phyloP scores from a whole-genome alignment of 768 basidiomycete genomes.

The Dictyophora rubrovolvata region DNA sequence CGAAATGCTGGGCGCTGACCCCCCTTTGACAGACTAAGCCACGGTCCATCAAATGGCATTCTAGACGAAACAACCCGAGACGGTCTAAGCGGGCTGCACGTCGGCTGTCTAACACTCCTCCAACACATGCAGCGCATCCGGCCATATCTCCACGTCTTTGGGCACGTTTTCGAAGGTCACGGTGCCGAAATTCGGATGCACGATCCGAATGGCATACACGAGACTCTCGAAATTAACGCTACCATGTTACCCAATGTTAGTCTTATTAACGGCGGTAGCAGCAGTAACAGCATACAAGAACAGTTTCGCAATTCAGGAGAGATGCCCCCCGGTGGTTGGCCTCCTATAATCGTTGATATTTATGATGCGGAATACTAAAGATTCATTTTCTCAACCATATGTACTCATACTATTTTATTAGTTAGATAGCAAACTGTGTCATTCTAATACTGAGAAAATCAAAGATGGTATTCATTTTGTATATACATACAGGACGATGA shows the following conservation, averaged over 20 bases:
- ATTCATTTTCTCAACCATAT: background rate
- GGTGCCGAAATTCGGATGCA: background rate
- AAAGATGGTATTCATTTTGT: background rate
- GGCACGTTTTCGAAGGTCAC: slow-evolving; percentile 9
- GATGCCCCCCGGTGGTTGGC: background rate
- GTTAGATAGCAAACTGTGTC: background rate
- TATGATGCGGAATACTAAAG: background rate
- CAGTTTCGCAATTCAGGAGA: background rate
- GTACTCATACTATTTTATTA: background rate
- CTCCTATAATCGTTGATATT: background rate
- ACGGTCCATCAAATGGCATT: background rate
- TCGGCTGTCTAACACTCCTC: slow-evolving; percentile 5
- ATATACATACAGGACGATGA: no score
- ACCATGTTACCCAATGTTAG: background rate
- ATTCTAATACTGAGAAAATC: background rate
- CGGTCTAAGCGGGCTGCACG: background rate
- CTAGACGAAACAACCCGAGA: slow-evolving; percentile 1
- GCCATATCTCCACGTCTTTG: slow-evolving; percentile 7
- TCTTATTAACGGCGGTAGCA: background rate
- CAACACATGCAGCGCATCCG: slow-evolving; percentile 1
- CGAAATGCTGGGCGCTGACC: no score
- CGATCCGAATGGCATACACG: background rate
- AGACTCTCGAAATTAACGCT: background rate
- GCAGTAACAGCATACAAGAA: background rate
- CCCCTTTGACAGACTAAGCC: background rate